Evolutionary conservation across 2,329 filamentous ascomycete genomes (phyloP).

Genomic region (Aspergillus sergii): DNA sequence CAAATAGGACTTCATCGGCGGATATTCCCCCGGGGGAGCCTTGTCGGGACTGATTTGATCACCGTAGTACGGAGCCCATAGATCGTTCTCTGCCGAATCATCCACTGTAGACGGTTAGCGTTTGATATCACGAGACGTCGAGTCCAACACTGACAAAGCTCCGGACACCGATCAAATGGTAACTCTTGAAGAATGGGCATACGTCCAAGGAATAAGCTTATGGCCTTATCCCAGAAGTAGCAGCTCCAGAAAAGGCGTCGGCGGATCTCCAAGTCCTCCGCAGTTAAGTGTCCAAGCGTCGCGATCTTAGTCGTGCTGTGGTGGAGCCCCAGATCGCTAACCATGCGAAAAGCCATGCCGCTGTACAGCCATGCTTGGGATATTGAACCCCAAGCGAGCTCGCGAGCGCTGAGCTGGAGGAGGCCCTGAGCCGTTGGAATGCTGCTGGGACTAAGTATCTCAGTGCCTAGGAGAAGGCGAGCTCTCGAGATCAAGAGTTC

Average conservation of each 20-base stretch:
- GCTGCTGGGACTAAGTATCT: conserved; percentile 28
- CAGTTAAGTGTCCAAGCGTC: conserved; percentile 25
- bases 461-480: conserved; percentile 28
- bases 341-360: conserved; percentile 35
- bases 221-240: conserved; percentile 36
- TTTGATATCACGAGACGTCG: conserved; percentile 18
- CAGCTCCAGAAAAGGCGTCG: conserved; percentile 34
- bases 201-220: conserved; percentile 32
- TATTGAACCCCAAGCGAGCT: conserved; percentile 28
- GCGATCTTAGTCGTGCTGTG: conserved; percentile 25
- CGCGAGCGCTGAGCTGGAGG: conserved; percentile 31
- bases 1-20: conserved; percentile 27
- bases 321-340: conserved; percentile 32
- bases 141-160: background rate
- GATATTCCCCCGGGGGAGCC: conserved; percentile 11
- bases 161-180: background rate
- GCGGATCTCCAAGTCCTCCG: conserved; percentile 33
- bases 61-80: conserved; percentile 33
- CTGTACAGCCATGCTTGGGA: conserved; percentile 33
- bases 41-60: conserved; percentile 18
- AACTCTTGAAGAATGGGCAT: conserved; percentile 21
- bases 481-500: conserved; percentile 23
- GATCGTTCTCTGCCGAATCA: conserved; percentile 29
- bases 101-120: conserved; percentile 28
- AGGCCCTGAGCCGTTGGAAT: conserved; percentile 34